Conservation (phyloP, 345 rosid genomes). For the Ailanthus altissimus region DNA sequence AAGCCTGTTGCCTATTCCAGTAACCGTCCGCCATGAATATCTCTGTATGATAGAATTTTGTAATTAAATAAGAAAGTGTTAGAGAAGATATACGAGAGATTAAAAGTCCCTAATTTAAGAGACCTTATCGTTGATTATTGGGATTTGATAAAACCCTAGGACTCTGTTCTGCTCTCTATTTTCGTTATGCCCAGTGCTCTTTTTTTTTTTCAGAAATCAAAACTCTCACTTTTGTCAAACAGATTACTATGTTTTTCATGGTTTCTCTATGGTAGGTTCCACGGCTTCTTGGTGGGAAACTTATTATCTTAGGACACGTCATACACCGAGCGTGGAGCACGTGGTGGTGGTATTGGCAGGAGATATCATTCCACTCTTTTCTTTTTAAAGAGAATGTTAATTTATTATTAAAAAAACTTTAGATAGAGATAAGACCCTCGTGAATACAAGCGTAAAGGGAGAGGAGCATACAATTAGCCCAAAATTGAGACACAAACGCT, state of each 20-base stretch:
- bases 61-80: neutral
- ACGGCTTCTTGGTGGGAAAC: neutral
- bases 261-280: neutral
- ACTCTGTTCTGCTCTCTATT: neutral
- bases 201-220: neutral
- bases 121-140: neutral
- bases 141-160: neutral
- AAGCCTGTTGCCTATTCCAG: slow-evolving; percentile 65
- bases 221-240: neutral
- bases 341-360: too few species aligned
- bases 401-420: too few species aligned
- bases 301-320: neutral
- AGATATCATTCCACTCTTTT: too few species aligned
- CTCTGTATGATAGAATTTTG: neutral
- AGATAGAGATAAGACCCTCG: too few species aligned
- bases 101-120: neutral
- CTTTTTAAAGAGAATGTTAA: too few species aligned
- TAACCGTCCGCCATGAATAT: slow-evolving; percentile 59
- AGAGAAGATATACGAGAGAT: neutral
- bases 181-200: neutral
- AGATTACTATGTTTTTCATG: neutral
- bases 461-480: too few species aligned
- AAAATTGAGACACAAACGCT: too few species aligned
- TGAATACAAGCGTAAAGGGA: too few species aligned
- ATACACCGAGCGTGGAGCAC: too few species aligned